Evolutionary conservation across 2,329 filamentous ascomycete genomes (phyloP), one percentile per base, ranked within the genome.

Genomic region (Exophiala viscosa): DNA sequence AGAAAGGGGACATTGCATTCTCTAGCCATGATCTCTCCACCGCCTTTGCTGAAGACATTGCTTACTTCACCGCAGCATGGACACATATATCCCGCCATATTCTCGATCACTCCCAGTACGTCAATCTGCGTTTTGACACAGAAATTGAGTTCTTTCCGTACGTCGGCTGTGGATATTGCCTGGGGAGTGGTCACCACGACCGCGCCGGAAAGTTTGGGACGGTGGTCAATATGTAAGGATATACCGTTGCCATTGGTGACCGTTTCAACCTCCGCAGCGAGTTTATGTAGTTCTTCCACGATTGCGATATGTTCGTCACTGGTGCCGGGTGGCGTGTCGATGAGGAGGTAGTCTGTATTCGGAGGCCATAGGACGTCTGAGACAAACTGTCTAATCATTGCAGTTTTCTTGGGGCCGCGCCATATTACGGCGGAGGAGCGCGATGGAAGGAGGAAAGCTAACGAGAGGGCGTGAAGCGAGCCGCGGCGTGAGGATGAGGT

Each of bases 321-420:
- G 2, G 93, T 99, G 2, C 93, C 93, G 0, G 93, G 93, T 10
- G 93, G 93, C 2, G 93, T 99, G 70, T 99, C 93, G 65, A 99
- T 89, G 54, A 99, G 81, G 0, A 99, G 78, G 66, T 89, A 97
- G 68, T 97, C 92, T n/a, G 89, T 82, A 18, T 85, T 81, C 48
- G 83, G 81, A 0, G 77, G 81, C 93, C 93, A 97, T 28, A 89
- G 78, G 3, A 96, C 91, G 66, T 96, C 91, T 1, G 88, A 87
- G 23, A 99, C 77, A 67, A 99, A 99, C 69, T 99, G 93, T 36
- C 91, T 84, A 53, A 99, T 90, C 93, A 99, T 99, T 45, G 93
- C 93, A 3, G 93, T 99, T 75, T 99, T 99, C 73, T 99, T 99
- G 2, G 93, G 93, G 0, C 93, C 93, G 48, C 93, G 83, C 93